Conservation (phyloP, 2,329 filamentous ascomycete species). For the Ophidiomyces ophidiicola region DNA sequence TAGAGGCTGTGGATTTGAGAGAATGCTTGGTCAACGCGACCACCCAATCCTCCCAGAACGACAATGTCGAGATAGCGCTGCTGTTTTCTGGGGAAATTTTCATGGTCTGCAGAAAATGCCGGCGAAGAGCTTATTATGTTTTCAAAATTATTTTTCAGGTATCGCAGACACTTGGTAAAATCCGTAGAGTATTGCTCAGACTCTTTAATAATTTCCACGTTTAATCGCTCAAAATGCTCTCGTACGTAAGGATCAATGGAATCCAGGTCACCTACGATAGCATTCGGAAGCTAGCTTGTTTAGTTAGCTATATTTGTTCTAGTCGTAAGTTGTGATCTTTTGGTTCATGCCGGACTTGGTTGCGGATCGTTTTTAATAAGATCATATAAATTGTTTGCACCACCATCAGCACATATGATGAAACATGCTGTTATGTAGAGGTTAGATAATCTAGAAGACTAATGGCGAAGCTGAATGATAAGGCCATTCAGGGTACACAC, state of each 20-base stretch:
- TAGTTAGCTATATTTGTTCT: neutral
- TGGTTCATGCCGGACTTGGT: slow-evolving; percentile 7
- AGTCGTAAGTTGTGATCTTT: neutral
- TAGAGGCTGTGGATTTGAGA: slow-evolving; percentile 79
- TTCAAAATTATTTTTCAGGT: slow-evolving; percentile 36
- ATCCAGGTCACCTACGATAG: slow-evolving; percentile 84
- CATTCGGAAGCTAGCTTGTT: slow-evolving; percentile 43
- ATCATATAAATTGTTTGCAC: slow-evolving; percentile 63
- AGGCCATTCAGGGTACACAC: slow-evolving; percentile 18
- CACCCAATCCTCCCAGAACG: slow-evolving; percentile 71
- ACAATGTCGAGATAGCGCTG: slow-evolving; percentile 49
- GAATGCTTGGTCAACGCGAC: slow-evolving; percentile 83
- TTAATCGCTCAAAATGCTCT: slow-evolving; percentile 52
- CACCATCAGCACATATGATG: slow-evolving; percentile 78
- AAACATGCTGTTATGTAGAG: slow-evolving; percentile 41
- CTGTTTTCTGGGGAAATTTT: neutral
- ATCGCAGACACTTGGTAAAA: slow-evolving; percentile 68
- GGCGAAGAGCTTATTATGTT: slow-evolving; percentile 18
- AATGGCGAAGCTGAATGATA: neutral
- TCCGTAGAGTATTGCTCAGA: slow-evolving; percentile 81
- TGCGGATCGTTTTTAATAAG: slow-evolving; percentile 29
- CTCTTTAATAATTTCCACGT: slow-evolving; percentile 54
- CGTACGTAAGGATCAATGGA: slow-evolving; percentile 55
- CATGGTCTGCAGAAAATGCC: neutral
- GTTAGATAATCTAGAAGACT: neutral